Base-by-base conservation (phyloP, 139 green algal genomes). In the Gonium pectorale region DNA sequence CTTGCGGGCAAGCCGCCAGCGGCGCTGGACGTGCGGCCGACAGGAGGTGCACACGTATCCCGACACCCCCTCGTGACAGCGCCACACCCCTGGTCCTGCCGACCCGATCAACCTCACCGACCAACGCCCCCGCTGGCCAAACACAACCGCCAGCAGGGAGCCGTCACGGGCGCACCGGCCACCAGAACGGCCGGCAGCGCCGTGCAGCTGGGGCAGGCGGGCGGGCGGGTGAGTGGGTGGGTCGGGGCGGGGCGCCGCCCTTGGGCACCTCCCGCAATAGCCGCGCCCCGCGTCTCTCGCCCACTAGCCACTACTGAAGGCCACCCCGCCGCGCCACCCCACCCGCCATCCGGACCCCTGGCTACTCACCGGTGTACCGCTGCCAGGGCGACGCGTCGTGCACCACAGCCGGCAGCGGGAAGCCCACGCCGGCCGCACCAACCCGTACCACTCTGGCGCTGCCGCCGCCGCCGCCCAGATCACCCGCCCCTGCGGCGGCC, bases 321-420 rank as follows among this genome's bases (percentile, higher is more conserved):
- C n/a, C 33, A 11, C 64, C 64, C 33, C 27, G 86, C 86, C 37
- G n/a, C 21, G 22, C 64, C 64, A 29, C 31, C 64, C 6, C 7
- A 26, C n/a, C 64, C 73, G 17, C n/a, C 56, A 13, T n/a, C n/a
- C n/a, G 13, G 51, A 33, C 33, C n/a, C 6, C 29, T 41, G 3
- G 29, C 19, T 29, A 59, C 80, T 17, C 67, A 86, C 79, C 79
- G 46, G 44, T 33, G 38, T 68, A 85, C 3, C 43, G 44, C 35
- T 85, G 79, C 79, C 79, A 85, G 1, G 49, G 46, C 9, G 79
- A 85, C 0, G 46, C 54, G 46, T 85, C 79, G 49, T 78, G 46
- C 27, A 78, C 64, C 2, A 85, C 79, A 3, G 35, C 1, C 4
- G 79, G 79, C 49, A 77, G 46, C 13, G 64, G 27, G 27, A 40